Percentiles rank a stretch among this genome's conserved stretches.
Conservation (phyloP, 2,329 filamentous ascomycete species). For the Penicillium palitans region DNA sequence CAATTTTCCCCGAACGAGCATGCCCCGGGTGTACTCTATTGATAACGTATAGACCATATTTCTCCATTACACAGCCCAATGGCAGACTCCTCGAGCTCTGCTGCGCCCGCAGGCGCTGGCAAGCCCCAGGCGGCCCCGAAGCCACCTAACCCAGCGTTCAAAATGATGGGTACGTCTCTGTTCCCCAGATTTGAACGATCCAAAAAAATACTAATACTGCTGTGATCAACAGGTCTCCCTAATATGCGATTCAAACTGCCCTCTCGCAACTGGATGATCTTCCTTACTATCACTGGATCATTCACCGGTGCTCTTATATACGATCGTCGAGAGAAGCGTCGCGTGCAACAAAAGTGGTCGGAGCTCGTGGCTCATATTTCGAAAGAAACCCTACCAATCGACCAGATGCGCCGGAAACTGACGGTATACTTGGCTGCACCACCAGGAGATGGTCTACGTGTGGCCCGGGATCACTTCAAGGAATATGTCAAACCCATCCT, state of each 20-base stretch:
- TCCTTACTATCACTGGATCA: slow-evolving; percentile 74
- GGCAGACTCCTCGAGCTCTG: slow-evolving; percentile 40
- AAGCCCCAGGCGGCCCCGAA: slow-evolving; percentile 44
- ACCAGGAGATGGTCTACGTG: slow-evolving; percentile 78
- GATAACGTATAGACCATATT: background rate
- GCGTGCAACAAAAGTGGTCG: slow-evolving; percentile 82
- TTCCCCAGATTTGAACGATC: background rate
- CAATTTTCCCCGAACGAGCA: slow-evolving; percentile 22
- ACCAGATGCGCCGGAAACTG: slow-evolving; percentile 75
- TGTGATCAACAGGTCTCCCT: slow-evolving; percentile 64
- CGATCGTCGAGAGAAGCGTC: slow-evolving; percentile 86
- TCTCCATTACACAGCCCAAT: slow-evolving; percentile 25
- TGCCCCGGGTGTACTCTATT: slow-evolving; percentile 3
- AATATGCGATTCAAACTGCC: slow-evolving; percentile 80
- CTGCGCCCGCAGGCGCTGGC: slow-evolving; percentile 39
- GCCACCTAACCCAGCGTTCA: slow-evolving; percentile 67
- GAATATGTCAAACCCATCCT: slow-evolving; percentile 94
- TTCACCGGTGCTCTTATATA: slow-evolving; percentile 82
- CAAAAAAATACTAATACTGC: slow-evolving; percentile 15
- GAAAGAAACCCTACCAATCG: slow-evolving; percentile 69
- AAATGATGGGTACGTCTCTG: slow-evolving; percentile 61
- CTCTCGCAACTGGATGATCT: slow-evolving; percentile 97
- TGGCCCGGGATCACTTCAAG: slow-evolving; percentile 91
- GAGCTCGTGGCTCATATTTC: slow-evolving; percentile 81
- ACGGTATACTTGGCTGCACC: slow-evolving; percentile 84